A percentile compares a stretch with the other conserved stretches of the same genome.
phyloP scores from a whole-genome alignment of 306 rosid genomes.

The Prunus campanulata region DNA sequence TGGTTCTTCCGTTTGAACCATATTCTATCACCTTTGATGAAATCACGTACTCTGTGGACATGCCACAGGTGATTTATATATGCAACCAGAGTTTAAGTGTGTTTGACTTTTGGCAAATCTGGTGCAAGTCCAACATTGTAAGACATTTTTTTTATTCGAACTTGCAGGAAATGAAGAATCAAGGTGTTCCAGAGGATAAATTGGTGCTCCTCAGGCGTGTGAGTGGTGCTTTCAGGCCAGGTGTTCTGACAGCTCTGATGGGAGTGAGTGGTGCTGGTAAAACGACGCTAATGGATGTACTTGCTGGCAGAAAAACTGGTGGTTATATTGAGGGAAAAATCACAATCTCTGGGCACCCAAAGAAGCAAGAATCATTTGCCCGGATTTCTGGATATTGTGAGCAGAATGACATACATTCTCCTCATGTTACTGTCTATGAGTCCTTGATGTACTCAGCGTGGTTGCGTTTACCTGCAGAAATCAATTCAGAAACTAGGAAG shows the following conservation, averaged over 20 bases:
- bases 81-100: background rate
- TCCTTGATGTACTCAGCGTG: slow-evolving; percentile 64
- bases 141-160: background rate
- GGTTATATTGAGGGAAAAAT: slow-evolving; percentile 21
- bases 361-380: slow-evolving; percentile 23
- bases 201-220: slow-evolving; percentile 17
- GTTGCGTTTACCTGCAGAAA: slow-evolving; percentile 53
- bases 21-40: slow-evolving; percentile 25
- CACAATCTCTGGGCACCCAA: slow-evolving; percentile 20
- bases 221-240: slow-evolving; percentile 29
- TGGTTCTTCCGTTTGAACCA: slow-evolving; percentile 27
- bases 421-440: slow-evolving; percentile 58
- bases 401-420: slow-evolving; percentile 49
- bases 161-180: slow-evolving; percentile 23
- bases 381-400: slow-evolving; percentile 28
- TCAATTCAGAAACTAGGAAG: slow-evolving; percentile 46
- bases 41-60: slow-evolving; percentile 23
- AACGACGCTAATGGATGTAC: slow-evolving; percentile 26
- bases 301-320: slow-evolving; percentile 27
- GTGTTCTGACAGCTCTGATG: slow-evolving; percentile 28
- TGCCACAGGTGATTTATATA: slow-evolving; percentile 18
- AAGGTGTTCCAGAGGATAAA: slow-evolving; percentile 22
- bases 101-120: background rate
- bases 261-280: slow-evolving; percentile 29
- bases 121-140: background rate